Evolutionary conservation across 306 rosid genomes (phyloP).

Genomic region (Cucurbita argyrosperma): DNA sequence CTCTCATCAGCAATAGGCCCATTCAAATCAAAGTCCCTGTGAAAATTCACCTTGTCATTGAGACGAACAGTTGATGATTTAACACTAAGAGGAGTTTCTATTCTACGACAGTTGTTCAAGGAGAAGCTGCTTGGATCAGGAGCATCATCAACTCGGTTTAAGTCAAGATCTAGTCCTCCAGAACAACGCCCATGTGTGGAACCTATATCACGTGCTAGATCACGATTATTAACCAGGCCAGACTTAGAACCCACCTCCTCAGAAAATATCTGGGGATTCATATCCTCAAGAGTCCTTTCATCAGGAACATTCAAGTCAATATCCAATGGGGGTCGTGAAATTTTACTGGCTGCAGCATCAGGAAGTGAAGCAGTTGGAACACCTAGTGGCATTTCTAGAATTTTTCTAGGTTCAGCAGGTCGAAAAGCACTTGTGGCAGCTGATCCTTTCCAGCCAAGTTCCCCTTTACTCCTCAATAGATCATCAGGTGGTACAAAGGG

Average conservation of each 20-base stretch:
- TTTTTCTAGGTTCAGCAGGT: conserved; percentile 73
- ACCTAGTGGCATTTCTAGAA: conserved; percentile 20
- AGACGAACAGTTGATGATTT: conserved; percentile 14
- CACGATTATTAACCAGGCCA: conserved; percentile 10
- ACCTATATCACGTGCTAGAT: conserved; percentile 6
- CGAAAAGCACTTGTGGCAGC: conserved; percentile 84
- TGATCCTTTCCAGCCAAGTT: conserved; percentile 73
- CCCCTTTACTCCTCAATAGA: conserved; percentile 48
- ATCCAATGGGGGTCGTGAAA: conserved; percentile 34
- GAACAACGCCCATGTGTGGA: conserved; percentile 19
- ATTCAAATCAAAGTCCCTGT: conserved; percentile 61
- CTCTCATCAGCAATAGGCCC: conserved; percentile 52
- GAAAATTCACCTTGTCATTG: conserved; percentile 19
- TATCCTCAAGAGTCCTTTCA: conserved; percentile 47
- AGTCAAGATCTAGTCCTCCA: conserved; percentile 69
- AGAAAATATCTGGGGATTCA: conserved; percentile 21
- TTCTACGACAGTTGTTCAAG: conserved; percentile 15
- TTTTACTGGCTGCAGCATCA: conserved; percentile 19
- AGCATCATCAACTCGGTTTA: conserved; percentile 40
- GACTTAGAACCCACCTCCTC: conserved; percentile 8
- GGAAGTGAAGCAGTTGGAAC: conserved; percentile 4
- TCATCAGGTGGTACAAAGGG: conserved; percentile 46
- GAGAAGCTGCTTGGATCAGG: conserved; percentile 35
- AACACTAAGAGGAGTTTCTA: conserved; percentile 20
- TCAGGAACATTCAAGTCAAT: conserved; percentile 60